Evolutionary conservation across 2,329 filamentous ascomycete genomes (phyloP).

Genomic region (Xylariaceae sp.): DNA sequence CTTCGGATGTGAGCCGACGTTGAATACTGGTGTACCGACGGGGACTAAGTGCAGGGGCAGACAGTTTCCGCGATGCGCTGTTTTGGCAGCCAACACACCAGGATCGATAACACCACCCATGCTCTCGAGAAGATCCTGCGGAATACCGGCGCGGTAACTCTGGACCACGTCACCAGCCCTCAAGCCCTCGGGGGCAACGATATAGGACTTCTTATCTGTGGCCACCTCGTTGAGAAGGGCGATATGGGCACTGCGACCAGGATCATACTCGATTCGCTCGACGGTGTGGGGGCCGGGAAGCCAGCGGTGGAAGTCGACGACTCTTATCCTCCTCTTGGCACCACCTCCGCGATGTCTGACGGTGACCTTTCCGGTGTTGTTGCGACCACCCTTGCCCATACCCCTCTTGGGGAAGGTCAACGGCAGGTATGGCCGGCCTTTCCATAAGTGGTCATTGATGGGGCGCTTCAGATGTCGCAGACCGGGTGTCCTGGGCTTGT

Average conservation of each 20-base stretch:
- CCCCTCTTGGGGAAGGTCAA: slow-evolving; percentile 92
- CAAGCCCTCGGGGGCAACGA: slow-evolving; percentile 92
- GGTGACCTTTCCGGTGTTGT: slow-evolving; percentile 78
- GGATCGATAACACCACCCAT: slow-evolving; percentile 94
- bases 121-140: slow-evolving; percentile 74
- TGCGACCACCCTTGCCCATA: slow-evolving; percentile 86
- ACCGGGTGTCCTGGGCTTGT: slow-evolving; percentile 90
- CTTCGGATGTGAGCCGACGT: slow-evolving; percentile 71
- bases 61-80: slow-evolving; percentile 91
- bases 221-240: slow-evolving; percentile 73
- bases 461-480: slow-evolving; percentile 85
- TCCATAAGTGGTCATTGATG: slow-evolving; percentile 96
- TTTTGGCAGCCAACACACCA: slow-evolving; percentile 91
- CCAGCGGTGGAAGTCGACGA: slow-evolving; percentile 79
- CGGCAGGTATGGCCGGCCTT: slow-evolving; percentile 74
- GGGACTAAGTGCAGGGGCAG: slow-evolving; percentile 94
- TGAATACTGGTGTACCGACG: slow-evolving; percentile 86
- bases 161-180: slow-evolving; percentile 85
- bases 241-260: slow-evolving; percentile 87
- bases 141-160: slow-evolving; percentile 87
- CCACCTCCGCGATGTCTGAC: slow-evolving; percentile 91
- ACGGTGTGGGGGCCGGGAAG: slow-evolving; percentile 78
- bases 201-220: slow-evolving; percentile 77
- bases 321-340: slow-evolving; percentile 84
- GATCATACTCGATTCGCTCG: slow-evolving; percentile 94